Base-by-base conservation (phyloP, 768 basidiomycete species). In the Tricholomella constricta region DNA sequence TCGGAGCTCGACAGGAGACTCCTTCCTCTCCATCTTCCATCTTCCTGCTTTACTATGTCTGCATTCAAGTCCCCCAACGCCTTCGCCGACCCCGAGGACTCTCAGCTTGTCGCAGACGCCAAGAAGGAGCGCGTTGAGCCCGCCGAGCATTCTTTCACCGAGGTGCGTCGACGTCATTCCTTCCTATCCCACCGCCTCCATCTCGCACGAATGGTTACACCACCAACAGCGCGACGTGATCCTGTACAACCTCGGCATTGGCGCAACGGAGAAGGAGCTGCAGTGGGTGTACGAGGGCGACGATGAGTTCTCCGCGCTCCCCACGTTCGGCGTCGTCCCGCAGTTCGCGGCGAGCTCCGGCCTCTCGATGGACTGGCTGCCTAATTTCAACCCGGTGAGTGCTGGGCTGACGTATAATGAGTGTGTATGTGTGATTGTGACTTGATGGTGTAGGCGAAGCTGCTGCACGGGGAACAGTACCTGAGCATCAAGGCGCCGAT, bases 381-480 rank as follows among this genome's bases (percentile, higher is more conserved):
- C 97, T 12, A 90, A 98, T 70, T 98, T 86, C 78, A 95, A 95
- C 65, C 94, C 93, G 5, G 92, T 91, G 61, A 45, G 84, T 70
- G 12, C n/a, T n/a, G n/a, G n/a, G n/a, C n/a, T n/a, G n/a, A n/a
- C n/a, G n/a, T n/a, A n/a, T n/a, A n/a, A n/a, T n/a, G n/a, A n/a
- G n/a, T n/a, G n/a, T n/a, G n/a, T n/a, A n/a, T n/a, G n/a, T n/a
- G n/a, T n/a, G n/a, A n/a, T n/a, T n/a, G n/a, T n/a, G n/a, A n/a
- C n/a, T n/a, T n/a, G 22, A 0, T 34, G 19, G 37, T 44, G 2
- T 55, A 94, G 92, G 92, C 94, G 42, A 98, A 93, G 72, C 78
- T 99, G n/a, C 81, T 99, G 15, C 97, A 99, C 66, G 97, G 97
- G 40, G 97, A 99, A 66, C 97, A 98, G 64, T 98, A 92, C 69